These are phyloP conservation scores for Cryptosporidium andersoni DNA, from an alignment of 169 alveolate species.

Conservation along the genomic window DNA sequence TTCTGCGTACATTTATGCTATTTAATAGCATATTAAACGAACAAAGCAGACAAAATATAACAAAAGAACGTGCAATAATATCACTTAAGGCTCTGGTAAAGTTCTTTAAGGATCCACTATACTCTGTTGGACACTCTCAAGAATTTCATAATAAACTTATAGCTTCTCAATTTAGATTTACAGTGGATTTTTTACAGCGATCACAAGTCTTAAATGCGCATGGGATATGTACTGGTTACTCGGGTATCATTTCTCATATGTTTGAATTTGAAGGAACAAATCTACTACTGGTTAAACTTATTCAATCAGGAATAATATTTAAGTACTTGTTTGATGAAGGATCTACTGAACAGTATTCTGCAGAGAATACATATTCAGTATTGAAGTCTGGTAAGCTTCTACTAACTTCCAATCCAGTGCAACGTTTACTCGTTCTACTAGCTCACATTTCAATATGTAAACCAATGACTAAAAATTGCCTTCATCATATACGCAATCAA, in stretches of 20 bases:
- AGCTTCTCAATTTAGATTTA: conserved; percentile 59
- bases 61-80: conserved; percentile 56
- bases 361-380: too few species aligned
- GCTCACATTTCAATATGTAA: conserved; percentile 44
- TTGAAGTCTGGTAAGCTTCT: not conserved
- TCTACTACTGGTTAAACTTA: conserved; percentile 25
- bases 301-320: conserved; percentile 55
- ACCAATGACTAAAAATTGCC: conserved; percentile 63
- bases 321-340: conserved; percentile 20
- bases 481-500: conserved; percentile 21
- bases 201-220: conserved; percentile 47
- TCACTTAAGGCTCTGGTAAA: conserved; percentile 59
- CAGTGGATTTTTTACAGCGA: conserved; percentile 43
- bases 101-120: conserved; percentile 53
- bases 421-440: conserved; percentile 27
- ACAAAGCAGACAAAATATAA: conserved; percentile 17
- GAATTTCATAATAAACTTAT: conserved; percentile 58
- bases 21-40: conserved; percentile 47
- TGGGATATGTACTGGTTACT: conserved; percentile 64
- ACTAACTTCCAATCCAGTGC: conserved; percentile 32
- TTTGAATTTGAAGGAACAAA: conserved; percentile 66
- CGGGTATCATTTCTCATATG: conserved; percentile 64
- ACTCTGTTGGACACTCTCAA: conserved; percentile 52
- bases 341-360: not conserved
- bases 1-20: conserved; percentile 57